A percentile compares a stretch with the other conserved stretches of the same genome.
Evolutionary conservation across 192 early-diverging fungal species (phyloP).

Genomic region (Pilaira anomala): DNA sequence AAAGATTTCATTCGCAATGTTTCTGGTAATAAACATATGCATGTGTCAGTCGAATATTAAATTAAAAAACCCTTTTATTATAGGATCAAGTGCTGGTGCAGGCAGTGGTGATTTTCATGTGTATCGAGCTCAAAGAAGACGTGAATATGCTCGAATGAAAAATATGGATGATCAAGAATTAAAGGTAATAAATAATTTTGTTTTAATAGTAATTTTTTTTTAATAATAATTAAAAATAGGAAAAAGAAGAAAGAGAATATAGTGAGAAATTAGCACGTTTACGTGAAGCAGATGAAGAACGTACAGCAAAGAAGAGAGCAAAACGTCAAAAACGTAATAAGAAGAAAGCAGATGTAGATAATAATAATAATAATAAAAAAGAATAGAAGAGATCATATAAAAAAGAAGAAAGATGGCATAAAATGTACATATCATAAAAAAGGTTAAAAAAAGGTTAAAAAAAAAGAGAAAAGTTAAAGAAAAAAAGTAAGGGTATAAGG

Average conservation of each 20-base stretch:
- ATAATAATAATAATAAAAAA: slow-evolving; percentile 25
- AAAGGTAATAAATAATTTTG: slow-evolving; percentile 47
- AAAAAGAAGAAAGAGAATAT: slow-evolving; percentile 56
- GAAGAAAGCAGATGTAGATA: slow-evolving; percentile 39
- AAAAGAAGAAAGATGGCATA: neutral
- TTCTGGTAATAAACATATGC: slow-evolving; percentile 46
- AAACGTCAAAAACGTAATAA: slow-evolving; percentile 78
- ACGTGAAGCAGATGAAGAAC: slow-evolving; percentile 68
- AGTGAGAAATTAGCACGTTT: slow-evolving; percentile 56
- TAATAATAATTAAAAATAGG: slow-evolving; percentile 32
- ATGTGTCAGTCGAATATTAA: neutral
- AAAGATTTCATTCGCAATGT: slow-evolving; percentile 89
- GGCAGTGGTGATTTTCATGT: slow-evolving; percentile 96
- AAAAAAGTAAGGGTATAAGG: no score
- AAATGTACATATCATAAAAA: neutral
- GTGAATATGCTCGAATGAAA: slow-evolving; percentile 81
- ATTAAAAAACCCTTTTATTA: neutral
- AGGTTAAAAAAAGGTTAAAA: neutral
- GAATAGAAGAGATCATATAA: neutral
- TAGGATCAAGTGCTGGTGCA: slow-evolving; percentile 92
- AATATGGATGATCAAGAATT: slow-evolving; percentile 69
- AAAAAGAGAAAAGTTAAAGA: no score
- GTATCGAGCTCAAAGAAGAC: slow-evolving; percentile 79
- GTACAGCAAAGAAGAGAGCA: slow-evolving; percentile 84
- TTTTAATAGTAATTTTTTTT: neutral